Conservation (phyloP, 768 basidiomycete species). For the Russula brevipes region DNA sequence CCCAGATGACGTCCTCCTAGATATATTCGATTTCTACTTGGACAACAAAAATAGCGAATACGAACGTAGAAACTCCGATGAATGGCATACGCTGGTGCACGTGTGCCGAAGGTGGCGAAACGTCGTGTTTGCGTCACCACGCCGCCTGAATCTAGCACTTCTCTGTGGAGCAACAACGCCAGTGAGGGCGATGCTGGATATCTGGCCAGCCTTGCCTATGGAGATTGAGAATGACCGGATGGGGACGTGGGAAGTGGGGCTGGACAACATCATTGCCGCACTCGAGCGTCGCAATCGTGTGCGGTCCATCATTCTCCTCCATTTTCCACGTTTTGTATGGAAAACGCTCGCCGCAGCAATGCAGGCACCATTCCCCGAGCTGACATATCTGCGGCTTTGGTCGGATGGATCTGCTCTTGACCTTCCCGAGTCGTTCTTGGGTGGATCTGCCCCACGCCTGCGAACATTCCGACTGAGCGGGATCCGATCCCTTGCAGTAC, state of each 20-base stretch:
- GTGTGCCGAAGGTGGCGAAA: background rate
- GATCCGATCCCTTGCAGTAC: background rate
- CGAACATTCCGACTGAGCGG: background rate
- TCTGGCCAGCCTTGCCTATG: background rate
- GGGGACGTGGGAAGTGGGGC: rapidly evolving
- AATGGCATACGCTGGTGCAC: background rate
- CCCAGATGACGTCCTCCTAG: background rate
- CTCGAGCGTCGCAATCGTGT: background rate
- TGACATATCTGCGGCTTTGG: background rate
- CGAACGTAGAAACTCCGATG: background rate
- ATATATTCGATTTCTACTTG: background rate
- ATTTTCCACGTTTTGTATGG: background rate
- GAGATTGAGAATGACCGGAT: background rate
- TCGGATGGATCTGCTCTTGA: background rate
- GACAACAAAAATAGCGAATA: too few species aligned
- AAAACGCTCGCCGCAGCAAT: background rate
- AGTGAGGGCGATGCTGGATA: background rate
- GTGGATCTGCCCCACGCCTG: background rate
- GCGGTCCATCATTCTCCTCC: background rate
- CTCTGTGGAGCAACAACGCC: background rate
- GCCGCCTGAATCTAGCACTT: background rate
- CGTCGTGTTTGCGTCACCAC: background rate
- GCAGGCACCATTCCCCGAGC: background rate
- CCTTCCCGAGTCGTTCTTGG: background rate
- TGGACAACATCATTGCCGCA: background rate